Conservation (phyloP, 257 asterid species). For the Nicotiana tabacum region DNA sequence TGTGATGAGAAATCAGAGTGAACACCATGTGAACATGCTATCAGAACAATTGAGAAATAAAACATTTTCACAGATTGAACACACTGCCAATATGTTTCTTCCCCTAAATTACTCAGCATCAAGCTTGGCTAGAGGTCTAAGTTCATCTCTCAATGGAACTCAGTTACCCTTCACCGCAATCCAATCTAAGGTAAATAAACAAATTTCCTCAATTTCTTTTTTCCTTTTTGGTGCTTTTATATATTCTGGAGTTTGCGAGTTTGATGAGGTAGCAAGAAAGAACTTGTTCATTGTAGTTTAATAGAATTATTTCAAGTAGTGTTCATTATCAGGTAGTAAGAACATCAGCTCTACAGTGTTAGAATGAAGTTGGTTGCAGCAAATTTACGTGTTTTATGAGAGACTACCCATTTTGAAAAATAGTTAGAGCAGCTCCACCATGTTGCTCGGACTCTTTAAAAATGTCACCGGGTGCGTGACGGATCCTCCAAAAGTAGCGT, state of each 20-base stretch:
- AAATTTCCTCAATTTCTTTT: background rate
- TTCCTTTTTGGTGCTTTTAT: background rate
- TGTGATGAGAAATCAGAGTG: conserved; percentile 3
- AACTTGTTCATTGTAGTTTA: background rate
- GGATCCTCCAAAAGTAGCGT: too few species aligned
- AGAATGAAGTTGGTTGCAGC: background rate
- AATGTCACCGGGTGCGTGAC: too few species aligned
- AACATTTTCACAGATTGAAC: conserved; percentile 10
- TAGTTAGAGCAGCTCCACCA: too few species aligned
- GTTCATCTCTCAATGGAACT: conserved; percentile 17
- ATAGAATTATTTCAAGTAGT: background rate
- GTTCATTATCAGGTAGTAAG: too few species aligned
- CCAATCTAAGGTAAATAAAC: conserved; percentile 10
- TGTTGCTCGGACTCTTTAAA: too few species aligned
- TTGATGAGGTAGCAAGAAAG: background rate
- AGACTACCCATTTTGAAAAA: too few species aligned
- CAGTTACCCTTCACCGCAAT: conserved; percentile 11
- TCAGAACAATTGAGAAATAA: background rate
- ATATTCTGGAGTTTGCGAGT: background rate
- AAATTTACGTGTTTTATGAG: background rate
- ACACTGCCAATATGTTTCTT: conserved; percentile 5
- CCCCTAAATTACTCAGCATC: conserved; percentile 19
- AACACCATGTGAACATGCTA: background rate
- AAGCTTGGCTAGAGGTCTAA: conserved; percentile 14
- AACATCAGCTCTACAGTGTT: background rate